Evolutionary conservation across 2,329 filamentous ascomycete species (phyloP).

Genomic region (Xylaria multiplex): DNA sequence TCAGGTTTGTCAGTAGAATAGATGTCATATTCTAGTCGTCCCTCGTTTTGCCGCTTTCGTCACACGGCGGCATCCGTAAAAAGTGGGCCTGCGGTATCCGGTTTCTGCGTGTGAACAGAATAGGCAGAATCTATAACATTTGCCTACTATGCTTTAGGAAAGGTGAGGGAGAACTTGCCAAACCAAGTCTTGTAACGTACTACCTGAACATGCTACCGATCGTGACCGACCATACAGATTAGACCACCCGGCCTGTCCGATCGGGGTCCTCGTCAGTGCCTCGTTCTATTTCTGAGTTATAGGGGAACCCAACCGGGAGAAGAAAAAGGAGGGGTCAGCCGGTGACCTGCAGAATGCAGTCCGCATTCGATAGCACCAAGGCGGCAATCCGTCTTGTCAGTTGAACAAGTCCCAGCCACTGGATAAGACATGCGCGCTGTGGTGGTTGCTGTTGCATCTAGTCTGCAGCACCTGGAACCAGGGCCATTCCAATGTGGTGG

Average conservation of each 20-base stretch:
- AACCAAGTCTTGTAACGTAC: constrained; percentile 9
- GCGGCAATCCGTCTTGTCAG: constrained; percentile 33
- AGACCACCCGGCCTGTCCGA: constrained; percentile 25
- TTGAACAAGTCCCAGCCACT: constrained; percentile 34
- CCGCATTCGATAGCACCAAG: constrained; percentile 19
- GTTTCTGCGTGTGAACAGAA: background rate
- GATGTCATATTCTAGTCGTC: background rate
- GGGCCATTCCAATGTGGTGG: constrained; percentile 26
- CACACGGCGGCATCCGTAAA: constrained; percentile 37
- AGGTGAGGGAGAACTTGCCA: constrained; percentile 23
- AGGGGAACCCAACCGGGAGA: constrained; percentile 18
- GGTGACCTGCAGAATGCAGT: constrained; percentile 30
- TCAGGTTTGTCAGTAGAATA: background rate
- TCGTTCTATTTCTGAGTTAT: constrained; percentile 22
- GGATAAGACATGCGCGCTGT: constrained; percentile 33
- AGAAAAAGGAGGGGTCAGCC: constrained; percentile 26
- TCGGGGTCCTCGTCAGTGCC: constrained; percentile 28
- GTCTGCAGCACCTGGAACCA: constrained; percentile 26
- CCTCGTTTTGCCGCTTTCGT: constrained; percentile 45
- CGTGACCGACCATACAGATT: constrained; percentile 21
- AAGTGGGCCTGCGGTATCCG: constrained; percentile 21
- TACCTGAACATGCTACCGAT: constrained; percentile 22
- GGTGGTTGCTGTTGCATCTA: constrained; percentile 26
- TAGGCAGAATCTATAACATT: background rate
- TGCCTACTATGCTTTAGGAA: constrained; percentile 4